phyloP scores from a whole-genome alignment of 768 basidiomycete species.

The Gymnopilus dilepis region DNA sequence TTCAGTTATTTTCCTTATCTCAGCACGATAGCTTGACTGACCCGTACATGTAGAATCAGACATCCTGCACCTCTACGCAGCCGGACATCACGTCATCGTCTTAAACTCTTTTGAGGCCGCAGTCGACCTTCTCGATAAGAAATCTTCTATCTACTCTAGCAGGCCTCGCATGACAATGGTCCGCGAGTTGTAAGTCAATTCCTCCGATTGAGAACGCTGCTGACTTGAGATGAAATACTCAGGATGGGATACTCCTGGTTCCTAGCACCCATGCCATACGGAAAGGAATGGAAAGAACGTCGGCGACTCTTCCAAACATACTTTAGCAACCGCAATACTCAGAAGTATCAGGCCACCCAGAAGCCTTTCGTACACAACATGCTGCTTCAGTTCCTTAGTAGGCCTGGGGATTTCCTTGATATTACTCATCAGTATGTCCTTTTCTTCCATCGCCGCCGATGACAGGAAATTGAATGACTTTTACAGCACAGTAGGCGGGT shows the following conservation, averaged over 20 bases:
- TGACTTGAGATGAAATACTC: no score
- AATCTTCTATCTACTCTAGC: slow-evolving; percentile 11
- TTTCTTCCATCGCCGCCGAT: background rate
- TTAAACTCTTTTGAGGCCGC: slow-evolving; percentile 4
- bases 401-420: background rate
- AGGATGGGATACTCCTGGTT: background rate
- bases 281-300: slow-evolving; percentile 2
- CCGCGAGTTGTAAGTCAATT: background rate
- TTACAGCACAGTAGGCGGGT: slow-evolving; percentile 13
- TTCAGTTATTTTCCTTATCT: slow-evolving; percentile 10
- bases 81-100: background rate
- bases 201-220: no score
- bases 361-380: slow-evolving; percentile 2
- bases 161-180: slow-evolving; percentile 9
- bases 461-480: background rate
- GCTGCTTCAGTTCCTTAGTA: background rate
- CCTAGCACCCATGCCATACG: background rate
- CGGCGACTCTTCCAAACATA: background rate
- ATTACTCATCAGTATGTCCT: background rate
- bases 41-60: no score
- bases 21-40: no score
- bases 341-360: background rate
- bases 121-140: slow-evolving; percentile 11
- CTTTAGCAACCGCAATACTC: background rate
- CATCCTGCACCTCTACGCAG: no score